Percentiles rank a stretch among this genome's conserved stretches.
phyloP scores from a whole-genome alignment of 441 rosid species.

The Lepidium campestre region DNA sequence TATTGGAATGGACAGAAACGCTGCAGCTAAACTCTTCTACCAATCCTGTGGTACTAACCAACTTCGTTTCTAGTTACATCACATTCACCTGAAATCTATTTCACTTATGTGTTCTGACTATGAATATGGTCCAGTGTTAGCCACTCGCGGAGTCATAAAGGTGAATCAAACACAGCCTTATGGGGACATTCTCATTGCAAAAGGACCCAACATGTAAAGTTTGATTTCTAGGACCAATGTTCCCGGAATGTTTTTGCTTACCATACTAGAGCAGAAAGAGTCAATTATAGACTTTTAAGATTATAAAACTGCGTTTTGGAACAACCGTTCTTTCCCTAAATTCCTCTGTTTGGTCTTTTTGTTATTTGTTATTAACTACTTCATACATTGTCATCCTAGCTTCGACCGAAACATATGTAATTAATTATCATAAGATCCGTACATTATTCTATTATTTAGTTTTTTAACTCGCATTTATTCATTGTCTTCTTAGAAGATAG shows the following conservation, averaged over 20 bases:
- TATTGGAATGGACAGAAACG: constrained; percentile 59
- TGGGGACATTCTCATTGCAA: constrained; percentile 66
- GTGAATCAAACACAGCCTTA: constrained; percentile 60
- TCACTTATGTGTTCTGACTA: background rate
- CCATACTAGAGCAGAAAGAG: background rate
- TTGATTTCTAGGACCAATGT: background rate
- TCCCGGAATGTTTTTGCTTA: background rate
- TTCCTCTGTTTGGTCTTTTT: background rate
- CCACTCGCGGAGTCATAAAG: constrained; percentile 46
- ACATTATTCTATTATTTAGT: background rate
- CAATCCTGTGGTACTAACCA: constrained; percentile 62
- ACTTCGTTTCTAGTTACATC: background rate
- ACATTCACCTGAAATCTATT: background rate
- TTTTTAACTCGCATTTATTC: background rate
- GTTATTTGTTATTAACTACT: background rate
- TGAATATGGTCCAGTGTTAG: constrained; percentile 47
- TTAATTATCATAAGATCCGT: background rate
- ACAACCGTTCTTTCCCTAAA: background rate
- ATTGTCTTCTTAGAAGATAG: background rate
- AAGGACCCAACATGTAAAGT: constrained; percentile 57
- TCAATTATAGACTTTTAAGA: background rate
- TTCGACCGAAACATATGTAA: background rate
- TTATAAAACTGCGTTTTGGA: background rate
- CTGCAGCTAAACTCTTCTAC: constrained; percentile 78
- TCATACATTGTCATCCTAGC: background rate